These are phyloP conservation scores for Pachysolen tannophilus DNA, from an alignment of 805 yeast species.

Conservation along the genomic window DNA sequence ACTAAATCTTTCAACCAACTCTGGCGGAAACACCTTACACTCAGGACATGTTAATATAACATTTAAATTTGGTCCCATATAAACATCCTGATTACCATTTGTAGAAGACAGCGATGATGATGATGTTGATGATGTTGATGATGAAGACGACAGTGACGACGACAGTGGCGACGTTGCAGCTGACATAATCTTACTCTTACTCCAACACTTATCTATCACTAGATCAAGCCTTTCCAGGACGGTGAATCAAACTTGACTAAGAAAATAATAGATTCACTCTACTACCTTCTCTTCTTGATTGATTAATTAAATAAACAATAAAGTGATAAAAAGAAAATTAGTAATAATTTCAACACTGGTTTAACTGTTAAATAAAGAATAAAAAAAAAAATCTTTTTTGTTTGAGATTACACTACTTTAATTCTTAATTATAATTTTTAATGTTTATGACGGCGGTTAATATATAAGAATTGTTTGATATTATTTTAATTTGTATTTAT, in stretches of 20 bases:
- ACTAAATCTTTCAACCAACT: constrained; percentile 86
- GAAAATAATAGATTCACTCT: no score
- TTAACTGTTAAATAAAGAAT: no score
- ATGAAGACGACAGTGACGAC: no score
- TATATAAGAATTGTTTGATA: no score
- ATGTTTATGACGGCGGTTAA: background rate
- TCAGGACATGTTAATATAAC: constrained; percentile 92
- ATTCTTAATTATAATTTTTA: background rate
- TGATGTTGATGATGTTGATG: background rate
- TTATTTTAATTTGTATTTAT: no score
- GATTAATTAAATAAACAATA: no score
- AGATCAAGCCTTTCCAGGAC: background rate
- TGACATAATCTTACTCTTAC: background rate
- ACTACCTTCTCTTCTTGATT: no score
- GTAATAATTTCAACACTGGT: no score
- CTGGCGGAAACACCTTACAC: constrained; percentile 93
- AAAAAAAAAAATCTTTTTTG: background rate
- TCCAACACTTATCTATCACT: background rate
- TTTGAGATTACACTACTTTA: background rate
- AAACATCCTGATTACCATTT: constrained; percentile 11
- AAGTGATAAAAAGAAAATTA: no score
- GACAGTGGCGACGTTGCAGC: no score
- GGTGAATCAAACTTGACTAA: background rate
- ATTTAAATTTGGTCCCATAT: constrained; percentile 72
- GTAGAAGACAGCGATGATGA: background rate